Percentiles rank a stretch among this genome's conserved stretches.
Evolutionary conservation across 495 filamentous ascomycete species (phyloP).

Genomic region (Beverwykella pulmonaria): DNA sequence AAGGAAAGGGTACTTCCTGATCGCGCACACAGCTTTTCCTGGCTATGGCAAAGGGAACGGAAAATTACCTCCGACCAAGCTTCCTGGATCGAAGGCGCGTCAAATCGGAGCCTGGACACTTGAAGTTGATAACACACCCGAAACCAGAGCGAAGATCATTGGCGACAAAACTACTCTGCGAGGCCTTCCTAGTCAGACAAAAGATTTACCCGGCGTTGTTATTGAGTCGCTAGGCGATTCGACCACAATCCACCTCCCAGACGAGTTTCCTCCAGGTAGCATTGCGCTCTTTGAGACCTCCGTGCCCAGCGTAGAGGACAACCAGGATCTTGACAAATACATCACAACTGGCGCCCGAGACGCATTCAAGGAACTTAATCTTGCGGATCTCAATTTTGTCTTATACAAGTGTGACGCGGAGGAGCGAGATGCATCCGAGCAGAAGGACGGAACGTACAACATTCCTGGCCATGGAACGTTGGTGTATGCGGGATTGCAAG

Average conservation of each 20-base stretch:
- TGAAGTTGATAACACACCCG: slow-evolving; percentile 72
- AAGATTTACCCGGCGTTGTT: slow-evolving; percentile 67
- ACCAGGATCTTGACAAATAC: slow-evolving; percentile 76
- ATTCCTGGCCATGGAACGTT: slow-evolving; percentile 82
- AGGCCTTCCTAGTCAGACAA: slow-evolving; percentile 79
- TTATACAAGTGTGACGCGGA: slow-evolving; percentile 92
- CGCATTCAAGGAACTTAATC: slow-evolving; percentile 70
- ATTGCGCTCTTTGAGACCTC: slow-evolving; percentile 95
- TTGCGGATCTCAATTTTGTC: slow-evolving; percentile 87
- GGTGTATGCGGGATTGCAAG: slow-evolving; percentile 95
- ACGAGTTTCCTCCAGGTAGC: slow-evolving; percentile 84
- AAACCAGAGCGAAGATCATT: slow-evolving; percentile 63
- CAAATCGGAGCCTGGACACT: slow-evolving; percentile 86
- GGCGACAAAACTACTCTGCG: slow-evolving; percentile 69
- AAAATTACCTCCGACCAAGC: slow-evolving; percentile 70
- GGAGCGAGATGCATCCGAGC: slow-evolving; percentile 77
- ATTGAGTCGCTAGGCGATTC: slow-evolving; percentile 69
- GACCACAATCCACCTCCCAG: slow-evolving; percentile 78
- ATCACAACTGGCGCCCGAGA: slow-evolving; percentile 79
- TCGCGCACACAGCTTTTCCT: slow-evolving; percentile 93
- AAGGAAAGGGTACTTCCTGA: slow-evolving; percentile 88
- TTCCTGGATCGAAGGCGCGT: slow-evolving; percentile 73
- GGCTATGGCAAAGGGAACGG: slow-evolving; percentile 81
- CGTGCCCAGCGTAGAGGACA: slow-evolving; percentile 82
- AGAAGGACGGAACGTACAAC: slow-evolving; percentile 81